Evolutionary conservation across 2,329 filamentous ascomycete species (phyloP), one percentile per base, ranked within the genome.

Genomic region (Ceratocystis variospora): DNA sequence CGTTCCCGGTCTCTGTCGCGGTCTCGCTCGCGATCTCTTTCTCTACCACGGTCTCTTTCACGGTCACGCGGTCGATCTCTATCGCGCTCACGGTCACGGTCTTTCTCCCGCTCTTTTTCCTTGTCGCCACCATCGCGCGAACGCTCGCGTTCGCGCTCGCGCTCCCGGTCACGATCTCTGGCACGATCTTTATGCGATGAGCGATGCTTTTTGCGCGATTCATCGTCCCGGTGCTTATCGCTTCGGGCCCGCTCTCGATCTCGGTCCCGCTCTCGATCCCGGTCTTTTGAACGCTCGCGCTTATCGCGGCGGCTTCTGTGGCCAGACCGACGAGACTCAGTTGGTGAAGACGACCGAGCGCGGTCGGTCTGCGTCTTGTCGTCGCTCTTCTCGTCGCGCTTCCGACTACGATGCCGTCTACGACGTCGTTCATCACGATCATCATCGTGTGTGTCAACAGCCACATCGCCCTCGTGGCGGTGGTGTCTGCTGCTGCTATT

Each of bases 341-440:
- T 82, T 1, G 81, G 82, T 1, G 88, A 90, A 4, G 80, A 79
- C 4, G 87, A 89, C 67, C 87, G 80, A 0, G 86, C 85, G 63
- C 81, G 80, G 61, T 84, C 81, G 12, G 77, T 76, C 28, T 33
- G 33, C 70, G 79, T 72, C 69, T 78, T 77, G 17, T 79, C 76
- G 69, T 83, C 80, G 44, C 78, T 79, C 68, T 81, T 81, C 1
- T 57, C 61, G 69, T 81, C 80, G 61, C 78, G 77, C 25, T 76
- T 77, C 70, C 79, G 77, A 69, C 75, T 79, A 72, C 78, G 77
- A 63, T 78, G 78, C 63, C 76, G 74, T 68, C 77, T 79, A 50
- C 74, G 76, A 70, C 75, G 75, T 61, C 73, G 73, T 67, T 74
- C 75, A 10, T 50, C 45, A 8, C 61, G 28, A 8, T 68, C 67